Base-by-base conservation (phyloP, 352 stramenopile genomes). In the Phytophthora sojae region DNA sequence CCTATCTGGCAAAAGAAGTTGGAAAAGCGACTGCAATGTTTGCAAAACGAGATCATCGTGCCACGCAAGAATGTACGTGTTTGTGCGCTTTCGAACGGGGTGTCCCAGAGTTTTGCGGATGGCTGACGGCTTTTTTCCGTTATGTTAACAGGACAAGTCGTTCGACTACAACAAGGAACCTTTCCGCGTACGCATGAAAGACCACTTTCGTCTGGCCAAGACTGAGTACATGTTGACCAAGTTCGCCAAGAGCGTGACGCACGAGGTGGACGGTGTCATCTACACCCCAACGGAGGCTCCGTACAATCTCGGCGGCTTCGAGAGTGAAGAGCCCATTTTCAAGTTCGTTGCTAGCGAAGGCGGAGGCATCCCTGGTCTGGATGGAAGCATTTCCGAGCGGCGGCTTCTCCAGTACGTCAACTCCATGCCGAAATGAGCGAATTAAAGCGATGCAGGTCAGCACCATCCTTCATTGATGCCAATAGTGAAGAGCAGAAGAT, bases 21-120 rank as follows among this genome's bases (percentile, higher is more conserved):
- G 14, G 90, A 96, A 69, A 96, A 96, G 66, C 85, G 90, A 12
- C 64, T 96, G 61, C 88, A 95, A 57, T 95, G 88, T 63, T 81
- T 96, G 61, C 90, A 96, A 67, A 96, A 96, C 68, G 90, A 96
- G 69, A 90, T 96, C 49, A 96, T 96, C 57, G 71, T 94, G 52
- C 87, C 90, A 35, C 85, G 88, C 30, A 96, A 96, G 62, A 92
- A 92, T 63, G 89, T 94, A 82, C 61, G 82, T 76, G 2, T 54
- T 52, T 35, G 19, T 55, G 21, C 21, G 32, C 26, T 26, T 17
- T 3, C 19, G 3, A 29, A 23, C 15, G 15, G 15, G 17, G 42
- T 21, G 42, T 1, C 45, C 45, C 6, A 47, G 35, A 21, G 39
- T 6, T 30, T 45, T 47, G 39, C 44, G 35, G 14, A 32, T 64